Evolutionary conservation across 2,329 filamentous ascomycete genomes (phyloP).

Genomic region (Arthrobotrys pseudoclavata): DNA sequence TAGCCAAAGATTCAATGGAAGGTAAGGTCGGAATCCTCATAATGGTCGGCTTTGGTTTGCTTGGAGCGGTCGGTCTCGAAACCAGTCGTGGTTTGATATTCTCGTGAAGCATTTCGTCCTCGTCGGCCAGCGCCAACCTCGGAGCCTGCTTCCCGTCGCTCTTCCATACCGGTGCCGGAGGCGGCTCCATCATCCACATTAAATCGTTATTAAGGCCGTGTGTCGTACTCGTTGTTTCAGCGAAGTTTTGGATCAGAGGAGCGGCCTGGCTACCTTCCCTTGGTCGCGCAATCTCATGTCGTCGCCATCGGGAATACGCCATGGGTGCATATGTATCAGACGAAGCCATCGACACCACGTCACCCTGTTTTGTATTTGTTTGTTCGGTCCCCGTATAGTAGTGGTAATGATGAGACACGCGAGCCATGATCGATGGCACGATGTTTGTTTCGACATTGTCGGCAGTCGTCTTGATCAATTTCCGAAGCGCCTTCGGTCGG

Average conservation of each 20-base stretch:
- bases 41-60: constrained; percentile 47
- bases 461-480: constrained; percentile 57
- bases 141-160: constrained; percentile 56
- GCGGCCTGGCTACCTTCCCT: constrained; percentile 41
- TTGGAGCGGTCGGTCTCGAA: constrained; percentile 32
- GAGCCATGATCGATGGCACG: constrained; percentile 55
- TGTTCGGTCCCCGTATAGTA: constrained; percentile 55
- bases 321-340: constrained; percentile 47
- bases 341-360: constrained; percentile 57
- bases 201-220: constrained; percentile 52
- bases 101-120: constrained; percentile 46
- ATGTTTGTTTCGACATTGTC: constrained; percentile 59
- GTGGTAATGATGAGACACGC: constrained; percentile 56
- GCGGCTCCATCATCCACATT: constrained; percentile 60
- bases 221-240: constrained; percentile 38
- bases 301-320: constrained; percentile 48
- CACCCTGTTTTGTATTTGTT: constrained; percentile 23
- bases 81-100: constrained; percentile 49
- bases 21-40: constrained; percentile 56
- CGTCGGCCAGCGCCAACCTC: constrained; percentile 48
- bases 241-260: constrained; percentile 55
- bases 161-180: constrained; percentile 57
- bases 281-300: constrained; percentile 31
- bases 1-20: constrained; percentile 55
- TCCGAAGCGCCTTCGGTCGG: constrained; percentile 56